phyloP scores from a whole-genome alignment of 352 stramenopile species.

The Salisapilia sapeloensis region DNA sequence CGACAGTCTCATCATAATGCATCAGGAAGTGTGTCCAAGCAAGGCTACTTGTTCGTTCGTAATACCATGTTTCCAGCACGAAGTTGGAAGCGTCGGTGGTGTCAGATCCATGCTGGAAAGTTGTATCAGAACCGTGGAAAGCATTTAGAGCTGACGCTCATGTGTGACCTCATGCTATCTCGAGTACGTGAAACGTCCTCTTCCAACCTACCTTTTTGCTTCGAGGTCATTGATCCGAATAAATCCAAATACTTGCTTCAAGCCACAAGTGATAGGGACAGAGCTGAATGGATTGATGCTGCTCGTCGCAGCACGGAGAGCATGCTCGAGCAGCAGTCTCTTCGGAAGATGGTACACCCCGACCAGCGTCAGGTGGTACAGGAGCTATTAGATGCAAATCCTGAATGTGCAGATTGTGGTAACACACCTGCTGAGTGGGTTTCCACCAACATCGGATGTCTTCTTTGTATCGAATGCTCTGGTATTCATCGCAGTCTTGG shows the following conservation, averaged over 20 bases:
- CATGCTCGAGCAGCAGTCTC: conserved; percentile 67
- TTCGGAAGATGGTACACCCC: conserved; percentile 67
- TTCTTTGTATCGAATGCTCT: conserved; percentile 95
- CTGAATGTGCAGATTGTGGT: conserved; percentile 51
- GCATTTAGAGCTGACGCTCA: conserved; percentile 52
- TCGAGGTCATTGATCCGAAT: conserved; percentile 74
- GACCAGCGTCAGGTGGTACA: conserved; percentile 57
- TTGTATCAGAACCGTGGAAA: conserved; percentile 69
- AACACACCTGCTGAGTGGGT: conserved; percentile 86
- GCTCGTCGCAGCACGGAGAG: conserved; percentile 62
- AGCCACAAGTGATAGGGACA: conserved; percentile 48
- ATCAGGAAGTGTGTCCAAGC: conserved; percentile 29
- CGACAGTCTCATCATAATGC: conserved; percentile 22
- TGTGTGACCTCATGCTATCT: conserved; percentile 72
- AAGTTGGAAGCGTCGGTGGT: conserved; percentile 78
- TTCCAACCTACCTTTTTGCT: conserved; percentile 44
- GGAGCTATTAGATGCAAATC: conserved; percentile 35
- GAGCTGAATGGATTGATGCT: conserved; percentile 70
- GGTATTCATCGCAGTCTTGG: conserved; percentile 93
- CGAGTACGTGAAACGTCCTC: conserved; percentile 40
- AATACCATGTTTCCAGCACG: conserved; percentile 66
- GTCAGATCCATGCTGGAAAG: conserved; percentile 76
- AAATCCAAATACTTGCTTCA: conserved; percentile 65
- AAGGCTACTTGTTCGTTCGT: conserved; percentile 76
- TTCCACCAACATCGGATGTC: conserved; percentile 90